These are phyloP conservation scores for Avena sativa DNA, from an alignment of 176 grass and related monocot genomes.

Conservation along the genomic window DNA sequence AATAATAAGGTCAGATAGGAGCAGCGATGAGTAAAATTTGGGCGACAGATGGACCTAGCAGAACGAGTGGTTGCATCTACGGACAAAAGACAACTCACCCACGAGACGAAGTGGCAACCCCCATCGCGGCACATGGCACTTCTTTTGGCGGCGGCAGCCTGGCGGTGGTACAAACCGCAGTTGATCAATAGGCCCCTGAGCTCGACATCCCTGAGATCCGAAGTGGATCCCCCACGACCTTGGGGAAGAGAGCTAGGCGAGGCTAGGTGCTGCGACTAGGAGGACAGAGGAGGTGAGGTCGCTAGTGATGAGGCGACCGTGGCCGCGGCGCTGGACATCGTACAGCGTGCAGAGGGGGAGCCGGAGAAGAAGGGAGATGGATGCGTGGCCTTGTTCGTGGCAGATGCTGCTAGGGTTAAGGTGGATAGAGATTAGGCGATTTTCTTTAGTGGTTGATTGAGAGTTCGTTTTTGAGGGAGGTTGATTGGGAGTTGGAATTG, in stretches of 20 bases:
- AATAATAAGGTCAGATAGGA: too few species aligned
- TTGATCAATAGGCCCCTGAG: slow-evolving; percentile 64
- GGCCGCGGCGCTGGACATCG: not conserved
- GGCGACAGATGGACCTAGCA: slow-evolving; percentile 50
- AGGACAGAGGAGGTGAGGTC: slow-evolving; percentile 17
- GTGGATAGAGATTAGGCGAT: too few species aligned
- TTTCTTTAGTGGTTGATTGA: too few species aligned
- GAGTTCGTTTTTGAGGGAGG: too few species aligned
- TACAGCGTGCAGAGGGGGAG: not conserved
- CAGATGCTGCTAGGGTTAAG: too few species aligned
- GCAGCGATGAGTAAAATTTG: too few species aligned
- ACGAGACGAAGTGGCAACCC: slow-evolving; percentile 65
- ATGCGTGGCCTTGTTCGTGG: too few species aligned
- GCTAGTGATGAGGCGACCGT: not conserved
- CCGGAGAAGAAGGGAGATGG: too few species aligned
- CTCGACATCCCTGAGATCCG: slow-evolving; percentile 55
- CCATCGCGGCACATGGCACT: slow-evolving; percentile 47
- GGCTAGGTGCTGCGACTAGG: slow-evolving; percentile 21
- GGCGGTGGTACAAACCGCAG: slow-evolving; percentile 58
- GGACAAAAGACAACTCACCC: slow-evolving; percentile 59
- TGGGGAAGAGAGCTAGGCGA: slow-evolving; percentile 53
- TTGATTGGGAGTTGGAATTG: too few species aligned
- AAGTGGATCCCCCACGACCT: not conserved
- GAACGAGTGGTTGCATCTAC: slow-evolving; percentile 54
- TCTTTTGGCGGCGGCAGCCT: slow-evolving; percentile 60